A percentile compares a stretch with the other conserved stretches of the same genome.
Conservation (phyloP, 768 basidiomycete genomes). For the Cubamyces lactineus region DNA sequence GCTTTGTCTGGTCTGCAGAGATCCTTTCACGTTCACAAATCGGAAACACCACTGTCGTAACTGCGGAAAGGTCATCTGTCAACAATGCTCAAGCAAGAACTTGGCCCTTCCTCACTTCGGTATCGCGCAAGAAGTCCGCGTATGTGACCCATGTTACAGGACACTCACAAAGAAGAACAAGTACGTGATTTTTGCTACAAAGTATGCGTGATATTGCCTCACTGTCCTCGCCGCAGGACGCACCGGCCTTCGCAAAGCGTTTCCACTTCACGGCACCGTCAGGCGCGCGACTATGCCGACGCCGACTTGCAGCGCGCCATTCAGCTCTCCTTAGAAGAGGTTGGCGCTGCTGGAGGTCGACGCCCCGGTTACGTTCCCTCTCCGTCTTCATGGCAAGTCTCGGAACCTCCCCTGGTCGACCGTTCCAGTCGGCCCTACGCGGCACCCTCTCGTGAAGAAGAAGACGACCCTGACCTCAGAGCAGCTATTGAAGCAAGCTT, state of each 20-base stretch:
- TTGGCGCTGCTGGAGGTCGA: conserved; percentile 50
- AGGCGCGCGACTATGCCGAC: conserved; percentile 69
- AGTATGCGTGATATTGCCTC: too few species aligned
- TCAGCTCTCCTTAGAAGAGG: conserved; percentile 85
- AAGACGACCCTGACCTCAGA: conserved; percentile 89
- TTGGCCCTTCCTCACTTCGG: conserved; percentile 92
- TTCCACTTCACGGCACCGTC: conserved; percentile 55
- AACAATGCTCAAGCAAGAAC: conserved; percentile 84
- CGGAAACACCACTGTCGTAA: conserved; percentile 98
- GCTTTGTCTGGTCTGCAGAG: conserved; percentile 90
- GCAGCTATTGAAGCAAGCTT: conserved; percentile 96
- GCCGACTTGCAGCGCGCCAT: conserved; percentile 94
- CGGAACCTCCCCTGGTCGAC: conserved; percentile 70
- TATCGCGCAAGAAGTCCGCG: conserved; percentile 88
- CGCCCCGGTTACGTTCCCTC: conserved; percentile 73
- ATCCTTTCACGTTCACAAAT: conserved; percentile 91
- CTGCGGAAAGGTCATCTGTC: conserved; percentile 96
- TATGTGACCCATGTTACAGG: conserved; percentile 88
- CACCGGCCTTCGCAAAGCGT: conserved; percentile 61
- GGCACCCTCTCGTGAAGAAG: conserved; percentile 50
- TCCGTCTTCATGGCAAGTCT: conserved; percentile 63
- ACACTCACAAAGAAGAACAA: conserved; percentile 74
- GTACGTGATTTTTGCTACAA: conserved; percentile 41
- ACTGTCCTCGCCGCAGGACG: conserved; percentile 37
- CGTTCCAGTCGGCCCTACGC: conserved; percentile 52